These are phyloP conservation scores for Entomortierella beljakovae DNA, from an alignment of 192 early-diverging fungal genomes.

Conservation along the genomic window DNA sequence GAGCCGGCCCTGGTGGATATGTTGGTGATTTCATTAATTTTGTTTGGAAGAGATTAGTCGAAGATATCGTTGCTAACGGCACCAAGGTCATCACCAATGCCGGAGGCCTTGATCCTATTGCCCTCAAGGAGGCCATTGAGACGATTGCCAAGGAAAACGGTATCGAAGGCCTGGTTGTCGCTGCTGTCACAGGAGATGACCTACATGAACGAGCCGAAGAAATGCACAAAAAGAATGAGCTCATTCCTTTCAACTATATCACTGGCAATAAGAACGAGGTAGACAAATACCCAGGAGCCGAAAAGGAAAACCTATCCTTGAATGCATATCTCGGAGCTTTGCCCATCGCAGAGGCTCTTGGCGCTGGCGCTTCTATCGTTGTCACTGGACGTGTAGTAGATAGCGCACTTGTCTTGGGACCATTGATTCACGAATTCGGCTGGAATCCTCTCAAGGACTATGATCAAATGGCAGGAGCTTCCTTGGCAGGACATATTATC, in stretches of 20 bases:
- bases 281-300: conserved; percentile 61
- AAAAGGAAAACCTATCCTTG: conserved; percentile 67
- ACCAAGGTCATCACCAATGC: conserved; percentile 76
- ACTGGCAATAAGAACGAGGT: conserved; percentile 53
- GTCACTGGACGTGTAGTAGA: conserved; percentile 78
- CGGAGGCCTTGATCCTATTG: conserved; percentile 71
- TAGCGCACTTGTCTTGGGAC: conserved; percentile 72
- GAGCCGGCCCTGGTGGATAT: conserved; percentile 62
- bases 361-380: conserved; percentile 69
- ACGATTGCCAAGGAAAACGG: conserved; percentile 55
- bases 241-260: conserved; percentile 55
- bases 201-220: conserved; percentile 51
- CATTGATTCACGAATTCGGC: conserved; percentile 69
- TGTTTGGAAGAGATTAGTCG: conserved; percentile 60
- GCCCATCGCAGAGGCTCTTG: conserved; percentile 65
- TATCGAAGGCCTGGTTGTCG: conserved; percentile 59
- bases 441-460: conserved; percentile 64
- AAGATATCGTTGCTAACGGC: conserved; percentile 62
- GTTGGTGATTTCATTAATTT: conserved; percentile 70
- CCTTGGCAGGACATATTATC: conserved; percentile 75
- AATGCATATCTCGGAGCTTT: conserved; percentile 74
- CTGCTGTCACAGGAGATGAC: conserved; percentile 74
- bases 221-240: conserved; percentile 35
- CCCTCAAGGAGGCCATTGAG: conserved; percentile 74
- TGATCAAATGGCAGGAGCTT: conserved; percentile 70